Percentiles rank a stretch among this genome's conserved stretches.
Evolutionary conservation across 345 rosid genomes (phyloP).

Genomic region (Boechera retrofracta): DNA sequence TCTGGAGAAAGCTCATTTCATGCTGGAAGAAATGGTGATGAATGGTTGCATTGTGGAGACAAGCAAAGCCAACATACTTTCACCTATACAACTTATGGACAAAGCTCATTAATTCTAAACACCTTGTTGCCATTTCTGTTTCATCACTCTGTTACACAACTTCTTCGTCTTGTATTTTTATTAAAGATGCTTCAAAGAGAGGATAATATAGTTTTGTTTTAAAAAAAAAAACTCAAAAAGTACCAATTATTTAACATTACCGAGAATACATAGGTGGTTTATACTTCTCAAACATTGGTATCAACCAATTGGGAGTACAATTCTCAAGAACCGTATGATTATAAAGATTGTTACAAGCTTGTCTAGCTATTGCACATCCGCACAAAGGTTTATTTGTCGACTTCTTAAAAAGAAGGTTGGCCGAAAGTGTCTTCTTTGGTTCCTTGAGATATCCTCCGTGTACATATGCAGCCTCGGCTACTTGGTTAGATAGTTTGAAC

Average conservation of each 20-base stretch:
- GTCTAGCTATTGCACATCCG: background rate
- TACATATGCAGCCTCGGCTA: background rate
- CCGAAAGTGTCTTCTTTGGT: background rate
- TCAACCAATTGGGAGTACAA: background rate
- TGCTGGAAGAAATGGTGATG: constrained; percentile 99
- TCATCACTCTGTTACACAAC: constrained; percentile 9
- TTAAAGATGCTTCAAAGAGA: background rate
- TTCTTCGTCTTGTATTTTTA: constrained; percentile 12
- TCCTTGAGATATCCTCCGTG: background rate
- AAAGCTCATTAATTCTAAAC: constrained; percentile 54
- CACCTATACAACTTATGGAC: constrained; percentile 90
- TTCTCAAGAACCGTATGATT: background rate
- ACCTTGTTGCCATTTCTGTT: constrained; percentile 10
- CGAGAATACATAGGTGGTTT: background rate
- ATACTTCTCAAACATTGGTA: background rate
- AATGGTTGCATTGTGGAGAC: constrained; percentile 94
- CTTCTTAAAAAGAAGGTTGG: background rate
- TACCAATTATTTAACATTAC: background rate
- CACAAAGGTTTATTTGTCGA: background rate
- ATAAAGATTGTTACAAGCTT: background rate
- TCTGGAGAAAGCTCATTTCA: constrained; percentile 98
- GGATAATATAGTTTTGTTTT: background rate
- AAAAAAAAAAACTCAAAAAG: background rate
- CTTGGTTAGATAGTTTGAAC: background rate
- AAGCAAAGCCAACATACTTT: constrained; percentile 80